A percentile compares a stretch with the other conserved stretches of the same genome.
Evolutionary conservation across 1,139 yeast species (phyloP).

Genomic region (Nakaseomyces glabratus): DNA sequence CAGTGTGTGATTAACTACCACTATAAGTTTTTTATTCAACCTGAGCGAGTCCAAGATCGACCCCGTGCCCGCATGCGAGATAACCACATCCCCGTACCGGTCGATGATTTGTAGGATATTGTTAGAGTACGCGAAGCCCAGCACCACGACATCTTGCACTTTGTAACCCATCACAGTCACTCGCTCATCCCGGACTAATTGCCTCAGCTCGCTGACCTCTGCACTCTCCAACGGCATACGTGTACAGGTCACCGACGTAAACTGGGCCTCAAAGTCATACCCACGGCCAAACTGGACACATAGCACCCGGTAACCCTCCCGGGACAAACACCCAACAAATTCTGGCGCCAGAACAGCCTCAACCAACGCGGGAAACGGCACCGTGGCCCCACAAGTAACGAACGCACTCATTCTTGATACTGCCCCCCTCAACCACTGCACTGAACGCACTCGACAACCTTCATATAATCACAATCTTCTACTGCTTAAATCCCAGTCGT

Average conservation of each 20-base stretch:
- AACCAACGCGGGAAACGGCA: slow-evolving; percentile 57
- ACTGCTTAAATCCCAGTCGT: no score
- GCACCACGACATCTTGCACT: slow-evolving; percentile 24
- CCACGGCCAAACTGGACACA: slow-evolving; percentile 63
- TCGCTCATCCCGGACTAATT: neutral
- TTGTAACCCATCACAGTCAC: neutral
- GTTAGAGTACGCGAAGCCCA: slow-evolving; percentile 43
- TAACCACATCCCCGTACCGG: slow-evolving; percentile 43
- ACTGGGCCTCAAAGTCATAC: slow-evolving; percentile 29
- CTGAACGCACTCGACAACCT: no score
- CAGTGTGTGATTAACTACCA: slow-evolving; percentile 56
- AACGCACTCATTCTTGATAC: no score
- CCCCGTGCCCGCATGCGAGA: slow-evolving; percentile 94
- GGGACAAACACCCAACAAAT: slow-evolving; percentile 34
- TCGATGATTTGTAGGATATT: slow-evolving; percentile 36
- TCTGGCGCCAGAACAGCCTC: slow-evolving; percentile 32
- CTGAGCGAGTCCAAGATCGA: slow-evolving; percentile 74
- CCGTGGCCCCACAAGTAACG: slow-evolving; percentile 81
- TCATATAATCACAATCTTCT: no score
- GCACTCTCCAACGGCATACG: neutral
- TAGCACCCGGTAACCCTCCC: slow-evolving; percentile 36
- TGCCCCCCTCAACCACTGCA: no score
- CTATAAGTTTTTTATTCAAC: slow-evolving; percentile 48
- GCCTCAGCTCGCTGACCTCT: neutral
- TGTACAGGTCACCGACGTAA: neutral